Evolutionary conservation across 2,329 filamentous ascomycete genomes (phyloP).

Genomic region (Claviceps africana): DNA sequence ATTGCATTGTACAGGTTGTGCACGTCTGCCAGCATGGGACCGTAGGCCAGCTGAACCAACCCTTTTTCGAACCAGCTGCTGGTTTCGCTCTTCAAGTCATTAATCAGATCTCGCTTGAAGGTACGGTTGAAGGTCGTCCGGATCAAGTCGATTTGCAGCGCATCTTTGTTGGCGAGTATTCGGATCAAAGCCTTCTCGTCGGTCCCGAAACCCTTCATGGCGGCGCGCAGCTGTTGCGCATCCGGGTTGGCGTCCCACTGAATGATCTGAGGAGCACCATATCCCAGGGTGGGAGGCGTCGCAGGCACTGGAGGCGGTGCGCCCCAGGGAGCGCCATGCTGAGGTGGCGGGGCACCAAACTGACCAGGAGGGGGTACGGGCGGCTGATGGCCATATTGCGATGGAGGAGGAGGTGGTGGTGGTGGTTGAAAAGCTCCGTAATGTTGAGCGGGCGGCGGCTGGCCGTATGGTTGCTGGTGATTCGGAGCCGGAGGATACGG

Average conservation of each 20-base stretch:
- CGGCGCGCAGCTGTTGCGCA: constrained; percentile 57
- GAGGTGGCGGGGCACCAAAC: constrained; percentile 28
- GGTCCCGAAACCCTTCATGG: constrained; percentile 91
- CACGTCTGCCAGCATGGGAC: constrained; percentile 67
- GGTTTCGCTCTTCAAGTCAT: constrained; percentile 67
- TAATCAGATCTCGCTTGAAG: constrained; percentile 54
- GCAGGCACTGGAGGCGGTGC: constrained; percentile 33
- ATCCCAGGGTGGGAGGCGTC: constrained; percentile 57
- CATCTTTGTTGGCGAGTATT: constrained; percentile 57
- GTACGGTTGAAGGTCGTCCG: constrained; percentile 50
- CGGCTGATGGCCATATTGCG: constrained; percentile 8
- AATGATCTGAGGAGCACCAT: constrained; percentile 56
- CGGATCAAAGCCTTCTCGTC: constrained; percentile 66
- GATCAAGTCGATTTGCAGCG: constrained; percentile 59
- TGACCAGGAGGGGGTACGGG: constrained; percentile 14
- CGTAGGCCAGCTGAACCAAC: constrained; percentile 60
- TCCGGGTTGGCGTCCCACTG: constrained; percentile 54
- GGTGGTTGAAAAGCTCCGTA: constrained; percentile 17
- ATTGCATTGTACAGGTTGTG: constrained; percentile 57
- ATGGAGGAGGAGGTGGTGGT: constrained; percentile 13
- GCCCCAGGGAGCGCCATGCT: constrained; percentile 19
- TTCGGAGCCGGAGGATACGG: constrained; percentile 3
- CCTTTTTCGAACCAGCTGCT: constrained; percentile 60
- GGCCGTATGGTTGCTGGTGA: constrained; percentile 12
- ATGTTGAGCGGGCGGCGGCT: constrained; percentile 10